These are phyloP conservation scores for Hippophae rhamnoides DNA, from an alignment of 306 rosid genomes.

Conservation along the genomic window DNA sequence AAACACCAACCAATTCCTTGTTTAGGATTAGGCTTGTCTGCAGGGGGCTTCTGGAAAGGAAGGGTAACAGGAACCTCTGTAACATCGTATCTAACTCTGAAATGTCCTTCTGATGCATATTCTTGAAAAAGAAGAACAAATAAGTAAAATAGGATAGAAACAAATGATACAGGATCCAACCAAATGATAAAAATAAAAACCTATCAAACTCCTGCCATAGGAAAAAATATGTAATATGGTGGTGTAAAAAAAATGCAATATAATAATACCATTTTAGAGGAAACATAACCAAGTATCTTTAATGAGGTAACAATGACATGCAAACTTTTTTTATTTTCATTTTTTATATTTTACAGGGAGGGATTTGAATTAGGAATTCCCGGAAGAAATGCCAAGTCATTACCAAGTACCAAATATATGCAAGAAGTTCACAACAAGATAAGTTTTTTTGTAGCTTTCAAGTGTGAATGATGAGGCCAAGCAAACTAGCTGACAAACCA, in stretches of 20 bases:
- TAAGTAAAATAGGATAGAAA: not conserved
- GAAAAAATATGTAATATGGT: not conserved
- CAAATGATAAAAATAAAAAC: constrained; percentile 2
- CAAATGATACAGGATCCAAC: not conserved
- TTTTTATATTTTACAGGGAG: too few species aligned
- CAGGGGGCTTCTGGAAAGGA: constrained; percentile 90
- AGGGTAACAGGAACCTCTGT: constrained; percentile 66
- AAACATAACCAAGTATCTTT: not conserved
- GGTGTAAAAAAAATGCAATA: not conserved
- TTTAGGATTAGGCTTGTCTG: constrained; percentile 92
- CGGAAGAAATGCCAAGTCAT: too few species aligned
- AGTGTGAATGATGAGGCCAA: not conserved
- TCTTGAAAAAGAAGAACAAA: constrained; percentile 10
- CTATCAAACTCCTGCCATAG: not conserved
- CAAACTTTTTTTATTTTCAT: too few species aligned
- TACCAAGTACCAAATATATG: too few species aligned
- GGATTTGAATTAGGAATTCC: too few species aligned
- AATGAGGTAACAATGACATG: not conserved
- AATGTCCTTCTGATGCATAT: constrained; percentile 65
- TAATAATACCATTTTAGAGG: not conserved
- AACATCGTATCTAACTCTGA: constrained; percentile 85
- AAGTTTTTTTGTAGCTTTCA: too few species aligned
- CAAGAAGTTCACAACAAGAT: too few species aligned
- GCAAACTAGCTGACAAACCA: not conserved
- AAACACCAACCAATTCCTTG: constrained; percentile 86